Evolutionary conservation across 768 basidiomycete species (phyloP), one percentile per base, ranked within the genome.

Genomic region (Suillus cothurnatus): DNA sequence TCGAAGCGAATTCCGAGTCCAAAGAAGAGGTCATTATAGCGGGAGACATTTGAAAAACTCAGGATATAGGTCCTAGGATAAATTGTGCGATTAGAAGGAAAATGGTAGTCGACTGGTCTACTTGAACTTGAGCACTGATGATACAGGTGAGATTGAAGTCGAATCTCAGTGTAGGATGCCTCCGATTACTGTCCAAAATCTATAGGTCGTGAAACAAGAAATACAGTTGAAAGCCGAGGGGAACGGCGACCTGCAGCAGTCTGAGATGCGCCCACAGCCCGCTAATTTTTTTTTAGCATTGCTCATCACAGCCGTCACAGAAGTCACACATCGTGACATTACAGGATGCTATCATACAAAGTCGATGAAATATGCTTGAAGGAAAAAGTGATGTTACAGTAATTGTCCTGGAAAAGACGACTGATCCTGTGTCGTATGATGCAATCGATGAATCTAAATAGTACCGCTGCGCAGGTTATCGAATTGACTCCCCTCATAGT

Each of bases 391-490:
- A 45, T 64, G 61, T 61, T 45, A 36, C 43, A 31, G 49, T 45
- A 49, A 32, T 59, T 47, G 59, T 64, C 63, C 63, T 26, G 28
- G 58, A 55, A 55, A 53, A 55, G 12, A 55, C 32, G 43, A 26
- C 63, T 23, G 43, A 64, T 64, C 63, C 26, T 19, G 53, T 34
- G 21, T 23, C 6, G 43, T 61, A 11, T 31, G 23, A 62, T 62
- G 55, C 31, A 31, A 62, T 21, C 26, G 38, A 34, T n/a, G 60
- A 38, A 47, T 23, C 69, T 76, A 76, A 61, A 78, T 70, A 11
- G 92, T 92, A 45, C 92, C 90, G 17, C 84, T 84, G 71, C 82
- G 82, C 81, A 96, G 78, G 74, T 96, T 95, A 50, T 92, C 89
- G 73, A 90, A 95, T 78, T 86, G 85, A 71, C 92, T 93, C 45